These are phyloP conservation scores for Populus hybrid DNA, from an alignment of 441 rosid species.

Conservation along the genomic window DNA sequence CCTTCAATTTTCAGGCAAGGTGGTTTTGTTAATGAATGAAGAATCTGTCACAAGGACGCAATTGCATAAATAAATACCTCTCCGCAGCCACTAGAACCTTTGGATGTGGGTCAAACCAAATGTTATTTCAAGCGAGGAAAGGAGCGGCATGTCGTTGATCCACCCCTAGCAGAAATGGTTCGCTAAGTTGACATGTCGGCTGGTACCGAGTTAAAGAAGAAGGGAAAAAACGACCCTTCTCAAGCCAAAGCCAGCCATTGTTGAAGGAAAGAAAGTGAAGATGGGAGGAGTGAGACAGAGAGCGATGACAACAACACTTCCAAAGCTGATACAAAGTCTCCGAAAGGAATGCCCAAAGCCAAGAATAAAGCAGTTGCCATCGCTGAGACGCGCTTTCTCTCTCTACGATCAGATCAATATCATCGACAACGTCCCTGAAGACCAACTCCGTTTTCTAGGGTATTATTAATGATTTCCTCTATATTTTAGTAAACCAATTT, in stretches of 20 bases:
- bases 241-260: not conserved
- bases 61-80: not conserved
- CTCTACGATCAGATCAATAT: slow-evolving; percentile 95
- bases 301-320: slow-evolving; percentile 38
- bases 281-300: slow-evolving; percentile 42
- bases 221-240: not conserved
- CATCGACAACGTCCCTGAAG: slow-evolving; percentile 80
- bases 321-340: slow-evolving; percentile 57
- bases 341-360: slow-evolving; percentile 40
- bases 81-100: not conserved
- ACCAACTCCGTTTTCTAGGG: slow-evolving; percentile 90
- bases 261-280: not conserved
- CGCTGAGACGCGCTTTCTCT: slow-evolving; percentile 84
- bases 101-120: not conserved
- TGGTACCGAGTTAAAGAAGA: not conserved
- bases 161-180: not conserved
- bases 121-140: not conserved
- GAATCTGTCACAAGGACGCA: not conserved
- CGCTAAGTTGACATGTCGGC: not conserved
- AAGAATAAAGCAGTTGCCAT: slow-evolving; percentile 42
- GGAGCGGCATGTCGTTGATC: not conserved
- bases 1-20: too few relatives aligned
- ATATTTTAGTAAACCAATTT: not conserved
- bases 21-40: not conserved
- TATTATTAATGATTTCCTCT: not conserved